Percentiles rank a stretch among this genome's conserved stretches.
phyloP scores from a whole-genome alignment of 2,329 filamentous ascomycete genomes.

The Venturia carpophila region DNA sequence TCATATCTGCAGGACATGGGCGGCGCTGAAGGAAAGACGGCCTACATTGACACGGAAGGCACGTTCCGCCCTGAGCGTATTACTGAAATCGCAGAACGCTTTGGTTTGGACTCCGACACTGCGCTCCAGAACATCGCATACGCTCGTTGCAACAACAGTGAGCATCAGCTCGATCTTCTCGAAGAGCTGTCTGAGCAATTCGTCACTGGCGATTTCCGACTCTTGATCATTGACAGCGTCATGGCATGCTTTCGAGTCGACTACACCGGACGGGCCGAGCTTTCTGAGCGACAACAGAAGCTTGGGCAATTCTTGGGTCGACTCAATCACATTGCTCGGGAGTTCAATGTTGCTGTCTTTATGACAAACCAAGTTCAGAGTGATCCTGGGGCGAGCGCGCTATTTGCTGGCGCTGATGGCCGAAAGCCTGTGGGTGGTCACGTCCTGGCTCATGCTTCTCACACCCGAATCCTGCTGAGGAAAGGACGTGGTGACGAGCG shows the following conservation, averaged over 20 bases:
- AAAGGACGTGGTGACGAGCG: constrained; percentile 63
- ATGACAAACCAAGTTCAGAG: constrained; percentile 68
- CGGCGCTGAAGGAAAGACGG: constrained; percentile 60
- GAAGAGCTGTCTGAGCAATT: constrained; percentile 55
- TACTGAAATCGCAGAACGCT: constrained; percentile 57
- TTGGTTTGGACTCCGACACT: constrained; percentile 50
- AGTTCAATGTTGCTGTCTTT: constrained; percentile 60
- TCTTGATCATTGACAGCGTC: constrained; percentile 62
- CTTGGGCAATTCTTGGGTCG: constrained; percentile 58
- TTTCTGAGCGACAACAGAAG: constrained; percentile 61
- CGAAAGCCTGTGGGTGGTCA: constrained; percentile 61
- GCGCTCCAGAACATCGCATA: constrained; percentile 62
- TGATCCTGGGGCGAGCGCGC: constrained; percentile 58
- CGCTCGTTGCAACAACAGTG: constrained; percentile 57
- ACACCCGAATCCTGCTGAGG: constrained; percentile 57
- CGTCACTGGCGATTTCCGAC: constrained; percentile 54
- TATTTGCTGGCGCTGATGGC: constrained; percentile 61
- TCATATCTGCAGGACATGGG: constrained; percentile 45
- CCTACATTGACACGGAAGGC: constrained; percentile 58
- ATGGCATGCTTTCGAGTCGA: constrained; percentile 63
- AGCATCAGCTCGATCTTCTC: constrained; percentile 57
- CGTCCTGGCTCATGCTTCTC: constrained; percentile 60
- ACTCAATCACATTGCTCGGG: constrained; percentile 58
- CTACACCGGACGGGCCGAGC: constrained; percentile 58
- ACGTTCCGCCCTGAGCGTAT: constrained; percentile 62